Evolutionary conservation across 2,329 filamentous ascomycete species (phyloP), one percentile per base, ranked within the genome.

Genomic region (Aspergillus proliferans): DNA sequence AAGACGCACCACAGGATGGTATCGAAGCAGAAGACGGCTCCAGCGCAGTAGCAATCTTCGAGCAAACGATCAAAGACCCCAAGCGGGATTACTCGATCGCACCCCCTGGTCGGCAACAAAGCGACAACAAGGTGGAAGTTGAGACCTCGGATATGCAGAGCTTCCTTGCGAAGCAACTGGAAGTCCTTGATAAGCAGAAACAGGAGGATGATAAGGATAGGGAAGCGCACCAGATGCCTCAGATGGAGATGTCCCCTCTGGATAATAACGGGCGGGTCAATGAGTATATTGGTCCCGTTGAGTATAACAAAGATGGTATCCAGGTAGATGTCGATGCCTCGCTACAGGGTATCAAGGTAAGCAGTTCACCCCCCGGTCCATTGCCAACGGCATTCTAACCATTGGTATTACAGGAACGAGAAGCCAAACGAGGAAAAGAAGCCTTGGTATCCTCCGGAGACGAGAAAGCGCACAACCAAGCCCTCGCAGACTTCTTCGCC

Each of bases 301-400:
- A 95, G 64, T 96, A 97, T 74, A 98, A 98, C 67, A 93, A 98
- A 80, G 93, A 93, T 39, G 93, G 93, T 47, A 96, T 98, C 54
- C 90, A 95, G 65, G 88, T 95, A 26, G 90, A 96, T 70, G 90
- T 90, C 7, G 91, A 95, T 63, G 90, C 95, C 62, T 93, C 94
- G 86, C 73, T 95, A 50, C 86, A 90, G 68, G 82, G 87, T 59
- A 76, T 95, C 52, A 91, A 90, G 81, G 88, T 92, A 71, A 62
- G 72, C 58, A 43, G 18, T 14, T 12, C 21, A 4, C 14, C 28
- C 4, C 4, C 61, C 47, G 7, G 36, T 24, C 26, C 21, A 28
- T 12, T 24, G 19, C 41, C 5, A 21, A 39, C 15, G n/a, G 6
- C 9, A 41, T 41, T 30, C 14, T 59, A 52, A 61, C 48, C 39